These are phyloP conservation scores for Penicillium herquei DNA, from an alignment of 495 filamentous ascomycete genomes.

Conservation along the genomic window DNA sequence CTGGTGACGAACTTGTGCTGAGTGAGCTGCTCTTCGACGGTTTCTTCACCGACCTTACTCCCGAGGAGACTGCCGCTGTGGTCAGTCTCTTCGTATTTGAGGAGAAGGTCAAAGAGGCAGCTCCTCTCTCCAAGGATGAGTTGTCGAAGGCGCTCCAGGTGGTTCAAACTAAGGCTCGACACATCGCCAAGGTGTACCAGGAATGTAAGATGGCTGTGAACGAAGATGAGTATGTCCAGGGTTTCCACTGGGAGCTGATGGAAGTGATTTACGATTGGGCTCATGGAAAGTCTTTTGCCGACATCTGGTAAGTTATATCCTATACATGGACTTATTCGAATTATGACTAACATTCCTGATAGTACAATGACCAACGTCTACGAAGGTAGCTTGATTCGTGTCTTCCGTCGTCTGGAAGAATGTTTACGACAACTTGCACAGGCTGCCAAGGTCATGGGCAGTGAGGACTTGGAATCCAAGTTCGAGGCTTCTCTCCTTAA, in stretches of 20 bases:
- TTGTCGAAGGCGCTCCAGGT: constrained; percentile 80
- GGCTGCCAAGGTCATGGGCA: constrained; percentile 96
- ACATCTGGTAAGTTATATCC: constrained; percentile 74
- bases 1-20: constrained; percentile 86
- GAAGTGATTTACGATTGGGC: constrained; percentile 93
- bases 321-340: neutral
- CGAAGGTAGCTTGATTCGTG: constrained; percentile 90
- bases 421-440: constrained; percentile 97
- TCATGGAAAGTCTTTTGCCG: constrained; percentile 86
- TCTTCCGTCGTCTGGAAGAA: constrained; percentile 94
- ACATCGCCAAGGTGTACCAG: constrained; percentile 86
- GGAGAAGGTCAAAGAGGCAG: constrained; percentile 79
- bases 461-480: constrained; percentile 83
- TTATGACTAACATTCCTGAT: constrained; percentile 3
- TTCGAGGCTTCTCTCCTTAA: constrained; percentile 82
- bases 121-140: constrained; percentile 66
- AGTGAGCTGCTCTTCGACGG: constrained; percentile 93
- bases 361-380: constrained; percentile 99
- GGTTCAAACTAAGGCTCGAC: constrained; percentile 78
- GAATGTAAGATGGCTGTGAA: constrained; percentile 89
- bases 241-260: constrained; percentile 92
- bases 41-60: constrained; percentile 93
- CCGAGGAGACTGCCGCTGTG: constrained; percentile 79
- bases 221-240: constrained; percentile 86
- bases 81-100: constrained; percentile 96